Evolutionary conservation across 208 protist genomes (phyloP), one percentile per base, ranked within the genome.

Genomic region (Trypanosoma caninum): DNA sequence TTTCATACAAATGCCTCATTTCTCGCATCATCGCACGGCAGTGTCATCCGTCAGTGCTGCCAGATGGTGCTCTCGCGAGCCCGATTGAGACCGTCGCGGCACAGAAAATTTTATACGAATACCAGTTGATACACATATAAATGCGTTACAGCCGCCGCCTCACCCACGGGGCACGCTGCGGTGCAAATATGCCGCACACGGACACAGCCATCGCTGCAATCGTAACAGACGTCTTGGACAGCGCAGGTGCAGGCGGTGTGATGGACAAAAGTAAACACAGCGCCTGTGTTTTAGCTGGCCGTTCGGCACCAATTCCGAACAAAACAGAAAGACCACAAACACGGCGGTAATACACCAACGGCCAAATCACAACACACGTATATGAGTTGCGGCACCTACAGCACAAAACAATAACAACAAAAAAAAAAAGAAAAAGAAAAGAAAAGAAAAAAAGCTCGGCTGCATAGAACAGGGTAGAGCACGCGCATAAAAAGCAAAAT

Each of bases 181-280:
- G 20, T 50, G 35, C 35, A 40, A 13, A n/a, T n/a, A n/a, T n/a
- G n/a, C n/a, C 9, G 14, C 44, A 5, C 44, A 9, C 44, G 22
- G 20, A 50, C 18, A 6, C 44, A 30, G 22, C 23, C 6, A 3
- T 30, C 44, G 20, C 5, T 22, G 3, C 16, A 10, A 2, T 14
- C 22, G 8, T 9, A 50, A n/a, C 6, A 25, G 47, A 8, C 28
- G 47, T 53, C 47, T 53, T 18, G 27, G 47, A 33, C 47, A 51
- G 62, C 62, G 60, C 52, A 68, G 62, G 62, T 68, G 62, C 62
- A 68, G 44, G n/a, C 51, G 62, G 18, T 33, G 62, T 59, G 62
- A 60, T 28, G 5, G 45, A 38, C 14, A n/a, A n/a, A n/a, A n/a
- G 44, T 60, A 54, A 54, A 40, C 62, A 55, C 51, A 47, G 25